Evolutionary conservation across 1,284 basidiomycete species (phyloP).

Genomic region (Trametes pubescens): DNA sequence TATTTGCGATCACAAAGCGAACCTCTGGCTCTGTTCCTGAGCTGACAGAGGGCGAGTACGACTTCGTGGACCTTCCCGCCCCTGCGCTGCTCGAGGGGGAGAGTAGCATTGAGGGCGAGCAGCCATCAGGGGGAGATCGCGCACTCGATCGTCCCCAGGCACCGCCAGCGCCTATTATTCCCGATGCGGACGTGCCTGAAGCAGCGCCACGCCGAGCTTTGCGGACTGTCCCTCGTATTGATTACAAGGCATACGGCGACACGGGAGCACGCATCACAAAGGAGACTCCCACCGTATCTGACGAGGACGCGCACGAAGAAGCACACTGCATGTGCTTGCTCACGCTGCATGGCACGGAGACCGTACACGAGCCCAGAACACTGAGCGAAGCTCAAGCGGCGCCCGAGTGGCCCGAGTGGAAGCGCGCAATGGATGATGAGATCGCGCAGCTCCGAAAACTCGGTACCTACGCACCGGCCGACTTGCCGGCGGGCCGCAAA

Average conservation of each 20-base stretch:
- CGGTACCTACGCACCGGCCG: conserved; percentile 34
- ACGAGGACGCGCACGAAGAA: neutral
- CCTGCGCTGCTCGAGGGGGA: conserved; percentile 25
- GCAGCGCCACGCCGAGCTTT: neutral
- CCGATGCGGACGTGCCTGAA: neutral
- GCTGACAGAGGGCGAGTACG: conserved; percentile 8
- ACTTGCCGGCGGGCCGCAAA: conserved; percentile 37
- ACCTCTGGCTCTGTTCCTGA: neutral
- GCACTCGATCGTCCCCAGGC: neutral
- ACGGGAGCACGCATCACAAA: neutral
- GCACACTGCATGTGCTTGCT: conserved; percentile 19
- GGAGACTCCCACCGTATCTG: neutral
- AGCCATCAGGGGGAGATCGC: conserved; percentile 2
- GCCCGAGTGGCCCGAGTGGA: conserved; percentile 41
- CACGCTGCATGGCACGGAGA: conserved; percentile 16
- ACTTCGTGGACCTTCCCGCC: conserved; percentile 1
- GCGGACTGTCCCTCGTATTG: neutral
- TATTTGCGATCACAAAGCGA: conserved; percentile 11
- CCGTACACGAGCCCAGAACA: conserved; percentile 28
- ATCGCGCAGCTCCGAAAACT: conserved; percentile 36
- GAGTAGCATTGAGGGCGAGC: conserved; percentile 15
- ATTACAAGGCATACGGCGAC: conserved; percentile 10
- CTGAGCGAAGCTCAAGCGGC: conserved; percentile 28
- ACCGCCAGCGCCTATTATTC: neutral
- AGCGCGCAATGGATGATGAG: conserved; percentile 43